Base-by-base conservation (phyloP, 1,139 yeast species). In the Meyerozyma carpophila region DNA sequence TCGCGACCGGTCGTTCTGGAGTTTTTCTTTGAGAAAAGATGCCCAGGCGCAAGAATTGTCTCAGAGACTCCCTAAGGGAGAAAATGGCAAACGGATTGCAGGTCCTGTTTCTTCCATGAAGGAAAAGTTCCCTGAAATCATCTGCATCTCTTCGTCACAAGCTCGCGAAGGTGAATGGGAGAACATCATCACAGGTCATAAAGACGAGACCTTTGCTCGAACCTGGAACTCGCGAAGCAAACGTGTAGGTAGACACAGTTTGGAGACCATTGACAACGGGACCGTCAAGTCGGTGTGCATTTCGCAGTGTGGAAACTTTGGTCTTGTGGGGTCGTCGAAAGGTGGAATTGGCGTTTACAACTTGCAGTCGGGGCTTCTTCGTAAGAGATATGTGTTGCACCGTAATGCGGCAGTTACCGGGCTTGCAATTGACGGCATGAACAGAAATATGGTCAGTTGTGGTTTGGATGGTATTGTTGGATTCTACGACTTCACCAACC, bases 11-110 rank as follows among this genome's bases (percentile, higher is more conserved):
- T 77, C 96, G 2, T 75, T 93, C 53, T 93, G 98, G 97, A 77
- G 81, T 16, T 93, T 93, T 57, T 91, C 98, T 0, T 70, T 93
- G 44, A 78, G 98, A 54, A 93, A 93, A 61, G 98, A 94, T 63
- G 95, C 98, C 0, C 99, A 94, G 65, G 88, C 96, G 2, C 96
- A 88, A 57, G 96, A 90, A 61, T 70, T 93, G 57, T 90, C 98
- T 0, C 98, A 91, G 65, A 79, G 85, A 54, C 66, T 76, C 28
- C 81, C 80, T 24, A 81, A 78, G 51, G 64, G 65, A 9, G 60
- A 60, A 41, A 78, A 80, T 52, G 82, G 79, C 32, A 75, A 79
- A 49, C 73, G 86, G 51, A 69, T 69, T 44, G 84, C 80, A 2
- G 94, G 91, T 8, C 68, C 73, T 39, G 68, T 73, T 25, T 61